These are phyloP conservation scores for Lichina pygmaea DNA, from an alignment of 495 filamentous ascomycete genomes.

Conservation along the genomic window DNA sequence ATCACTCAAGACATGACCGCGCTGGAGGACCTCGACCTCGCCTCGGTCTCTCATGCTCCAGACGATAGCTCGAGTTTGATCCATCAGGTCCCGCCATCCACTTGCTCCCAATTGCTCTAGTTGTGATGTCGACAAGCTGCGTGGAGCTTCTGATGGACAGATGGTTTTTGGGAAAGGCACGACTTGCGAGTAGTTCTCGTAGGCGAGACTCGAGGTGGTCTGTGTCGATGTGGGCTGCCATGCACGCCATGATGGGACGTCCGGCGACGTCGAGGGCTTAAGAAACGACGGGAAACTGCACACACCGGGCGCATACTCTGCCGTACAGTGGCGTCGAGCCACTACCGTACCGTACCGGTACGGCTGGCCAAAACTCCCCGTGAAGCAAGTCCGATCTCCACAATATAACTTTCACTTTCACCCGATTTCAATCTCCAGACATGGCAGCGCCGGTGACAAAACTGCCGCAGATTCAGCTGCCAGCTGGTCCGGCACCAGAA, in stretches of 20 bases:
- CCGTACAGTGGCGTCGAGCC: too few species aligned
- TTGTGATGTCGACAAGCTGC: conserved; percentile 13
- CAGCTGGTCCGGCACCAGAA: conserved; percentile 37
- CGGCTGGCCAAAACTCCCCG: too few species aligned
- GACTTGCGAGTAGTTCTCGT: not conserved
- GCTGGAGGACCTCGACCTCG: conserved; percentile 21
- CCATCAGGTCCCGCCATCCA: conserved; percentile 19
- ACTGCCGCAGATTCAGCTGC: conserved; percentile 59
- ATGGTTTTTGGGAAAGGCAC: conserved; percentile 17
- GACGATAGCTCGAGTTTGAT: conserved; percentile 12
- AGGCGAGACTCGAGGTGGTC: not conserved
- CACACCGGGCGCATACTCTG: too few species aligned
- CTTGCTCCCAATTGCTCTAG: conserved; percentile 8
- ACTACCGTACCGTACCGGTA: too few species aligned
- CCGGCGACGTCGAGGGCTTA: not conserved
- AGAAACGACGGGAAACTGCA: not conserved
- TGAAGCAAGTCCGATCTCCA: not conserved
- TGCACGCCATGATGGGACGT: not conserved
- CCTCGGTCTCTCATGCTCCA: conserved; percentile 12
- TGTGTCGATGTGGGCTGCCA: not conserved
- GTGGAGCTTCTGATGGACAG: conserved; percentile 22
- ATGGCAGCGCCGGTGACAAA: conserved; percentile 83
- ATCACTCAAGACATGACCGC: conserved; percentile 12
- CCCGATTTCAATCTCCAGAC: not conserved
- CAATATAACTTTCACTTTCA: not conserved